A percentile compares a stretch with the other conserved stretches of the same genome.
Evolutionary conservation across 148 eudicot genomes (phyloP).

Genomic region (Rhododendron molle): DNA sequence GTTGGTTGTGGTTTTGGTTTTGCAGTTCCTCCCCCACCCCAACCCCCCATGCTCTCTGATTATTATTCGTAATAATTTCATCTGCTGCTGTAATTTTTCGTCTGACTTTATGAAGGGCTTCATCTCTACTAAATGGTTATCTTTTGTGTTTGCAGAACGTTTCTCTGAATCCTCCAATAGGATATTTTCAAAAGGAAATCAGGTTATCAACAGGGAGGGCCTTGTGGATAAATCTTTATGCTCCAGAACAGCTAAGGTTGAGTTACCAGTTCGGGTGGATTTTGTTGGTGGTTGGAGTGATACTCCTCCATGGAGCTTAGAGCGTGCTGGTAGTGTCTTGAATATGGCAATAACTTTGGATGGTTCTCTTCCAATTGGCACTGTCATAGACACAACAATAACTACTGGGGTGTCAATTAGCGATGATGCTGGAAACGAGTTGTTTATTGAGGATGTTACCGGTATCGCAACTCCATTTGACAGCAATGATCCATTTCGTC

Average conservation of each 20-base stretch:
- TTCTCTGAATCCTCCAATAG: slow-evolving; percentile 47
- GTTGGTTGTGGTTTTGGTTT: not conserved
- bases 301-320: slow-evolving; percentile 99
- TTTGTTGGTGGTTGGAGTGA: slow-evolving; percentile 99
- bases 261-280: slow-evolving; percentile 93
- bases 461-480: slow-evolving; percentile 77
- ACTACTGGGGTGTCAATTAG: slow-evolving; percentile 42
- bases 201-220: slow-evolving; percentile 19
- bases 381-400: slow-evolving; percentile 54
- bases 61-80: not conserved
- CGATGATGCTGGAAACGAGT: slow-evolving; percentile 65
- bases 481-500: slow-evolving; percentile 75
- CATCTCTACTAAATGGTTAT: slow-evolving; percentile 10
- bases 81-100: not conserved
- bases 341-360: slow-evolving; percentile 89
- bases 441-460: slow-evolving; percentile 46
- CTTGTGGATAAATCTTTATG: slow-evolving; percentile 25
- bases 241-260: slow-evolving; percentile 60
- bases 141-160: slow-evolving; percentile 35
- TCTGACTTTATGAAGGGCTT: not conserved
- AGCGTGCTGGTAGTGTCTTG: slow-evolving; percentile 91
- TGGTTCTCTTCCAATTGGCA: slow-evolving; percentile 83
- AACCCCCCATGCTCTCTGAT: not conserved
- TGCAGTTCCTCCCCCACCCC: not conserved
- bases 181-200: slow-evolving; percentile 22